Conservation (phyloP, 2,329 filamentous ascomycete genomes). For the Blastomyces percursus region DNA sequence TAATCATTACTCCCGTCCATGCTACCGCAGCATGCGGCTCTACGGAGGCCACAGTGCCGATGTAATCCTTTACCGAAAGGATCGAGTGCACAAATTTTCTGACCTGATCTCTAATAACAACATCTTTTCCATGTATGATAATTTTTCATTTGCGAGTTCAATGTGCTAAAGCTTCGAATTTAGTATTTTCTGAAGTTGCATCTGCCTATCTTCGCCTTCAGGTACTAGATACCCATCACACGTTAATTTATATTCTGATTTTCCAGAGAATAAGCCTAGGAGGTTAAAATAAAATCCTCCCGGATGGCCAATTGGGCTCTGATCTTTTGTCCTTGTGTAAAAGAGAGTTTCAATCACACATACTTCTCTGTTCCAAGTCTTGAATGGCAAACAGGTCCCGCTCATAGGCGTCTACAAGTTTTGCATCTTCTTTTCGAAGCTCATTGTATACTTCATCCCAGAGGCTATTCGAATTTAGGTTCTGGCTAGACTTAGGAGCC, state of each 20-base stretch:
- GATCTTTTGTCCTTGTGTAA: not conserved
- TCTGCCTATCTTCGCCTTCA: not conserved
- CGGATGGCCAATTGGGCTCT: not conserved
- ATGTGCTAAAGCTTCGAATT: conserved; percentile 1
- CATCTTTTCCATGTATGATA: not conserved
- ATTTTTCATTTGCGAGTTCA: conserved; percentile 1
- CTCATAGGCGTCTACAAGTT: conserved; percentile 3
- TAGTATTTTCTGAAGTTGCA: not conserved
- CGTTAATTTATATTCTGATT: not conserved
- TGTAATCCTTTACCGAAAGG: not conserved
- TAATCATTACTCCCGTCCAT: not conserved
- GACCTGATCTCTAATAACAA: conserved; percentile 1
- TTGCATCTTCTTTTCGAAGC: conserved; percentile 1
- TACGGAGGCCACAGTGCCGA: not conserved
- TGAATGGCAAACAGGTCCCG: not conserved
- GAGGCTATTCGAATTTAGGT: not conserved
- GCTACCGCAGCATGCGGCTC: not conserved
- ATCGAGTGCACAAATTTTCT: conserved; percentile 1
- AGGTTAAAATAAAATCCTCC: not conserved
- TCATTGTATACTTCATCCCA: conserved; percentile 2
- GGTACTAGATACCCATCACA: not conserved
- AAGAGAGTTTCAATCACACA: not conserved
- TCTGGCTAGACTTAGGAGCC: not conserved
- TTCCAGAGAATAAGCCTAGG: not conserved
- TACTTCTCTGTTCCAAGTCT: not conserved